Evolutionary conservation across 2,329 filamentous ascomycete genomes (phyloP).

Genomic region (Venturia oleaginea): DNA sequence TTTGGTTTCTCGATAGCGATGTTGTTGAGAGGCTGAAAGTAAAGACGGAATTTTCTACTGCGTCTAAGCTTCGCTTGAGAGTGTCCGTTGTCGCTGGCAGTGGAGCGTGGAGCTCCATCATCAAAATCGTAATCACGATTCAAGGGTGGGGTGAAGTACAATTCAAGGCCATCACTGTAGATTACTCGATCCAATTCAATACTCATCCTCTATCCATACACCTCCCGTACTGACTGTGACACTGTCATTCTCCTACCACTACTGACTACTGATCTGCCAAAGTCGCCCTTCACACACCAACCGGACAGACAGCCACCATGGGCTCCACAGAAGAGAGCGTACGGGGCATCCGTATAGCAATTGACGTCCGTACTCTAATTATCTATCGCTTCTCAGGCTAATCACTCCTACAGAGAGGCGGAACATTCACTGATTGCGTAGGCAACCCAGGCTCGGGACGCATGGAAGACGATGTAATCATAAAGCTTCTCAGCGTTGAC

Average conservation of each 20-base stretch:
- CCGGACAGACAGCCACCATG: background rate
- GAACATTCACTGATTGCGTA: constrained; percentile 89
- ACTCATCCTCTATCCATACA: background rate
- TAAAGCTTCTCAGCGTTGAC: constrained; percentile 85
- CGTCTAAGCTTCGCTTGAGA: background rate
- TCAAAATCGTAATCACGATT: background rate
- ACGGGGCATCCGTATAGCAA: constrained; percentile 62
- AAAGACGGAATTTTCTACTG: too few species aligned
- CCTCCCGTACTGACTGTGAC: background rate
- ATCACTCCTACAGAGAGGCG: constrained; percentile 51
- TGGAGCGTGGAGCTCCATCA: background rate
- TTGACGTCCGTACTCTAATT: constrained; percentile 34
- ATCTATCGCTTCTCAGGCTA: constrained; percentile 13
- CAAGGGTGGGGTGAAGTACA: background rate
- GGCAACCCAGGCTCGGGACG: constrained; percentile 64
- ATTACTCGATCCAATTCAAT: background rate
- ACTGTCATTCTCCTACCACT: background rate
- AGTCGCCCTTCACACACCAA: background rate
- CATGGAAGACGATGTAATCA: constrained; percentile 66
- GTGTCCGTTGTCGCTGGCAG: background rate
- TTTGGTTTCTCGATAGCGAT: background rate
- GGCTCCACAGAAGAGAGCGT: background rate
- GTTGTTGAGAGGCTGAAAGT: background rate
- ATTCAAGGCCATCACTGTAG: background rate
- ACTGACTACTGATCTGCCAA: background rate